Evolutionary conservation across 2,329 filamentous ascomycete species (phyloP), one percentile per base, ranked within the genome.

Genomic region (Aspergillus uvarum): DNA sequence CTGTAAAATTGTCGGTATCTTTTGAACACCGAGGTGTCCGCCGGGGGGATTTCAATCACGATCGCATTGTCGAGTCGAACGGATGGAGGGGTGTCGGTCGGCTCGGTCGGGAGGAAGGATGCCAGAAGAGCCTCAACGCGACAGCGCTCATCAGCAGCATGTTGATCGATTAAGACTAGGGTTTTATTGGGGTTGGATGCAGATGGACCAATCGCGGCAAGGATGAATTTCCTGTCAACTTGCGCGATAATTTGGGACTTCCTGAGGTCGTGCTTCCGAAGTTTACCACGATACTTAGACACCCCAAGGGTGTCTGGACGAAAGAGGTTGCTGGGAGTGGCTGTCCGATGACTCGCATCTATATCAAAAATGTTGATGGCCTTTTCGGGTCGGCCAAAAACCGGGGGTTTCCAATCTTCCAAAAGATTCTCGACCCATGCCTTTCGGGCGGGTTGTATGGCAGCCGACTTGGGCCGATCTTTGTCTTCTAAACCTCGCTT

Each of bases 121-220:
- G 70, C 63, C 72, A 96, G 86, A 1, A 99, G 80, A 0, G 75
- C 72, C 71, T 99, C 95, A 1, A 98, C 84, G 1, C 88, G 87
- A 63, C 90, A 87, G 50, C 95, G 85, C 77, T 99, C 95, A 72
- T 97, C 94, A 3, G 93, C 95, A 0, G 95, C 95, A 72, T 99
- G 95, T 70, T 99, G 95, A 70, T 99, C 95, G 5, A 97, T 83
- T 44, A 97, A 80, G 0, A 96, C 82, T 4, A 98, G 77, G 1
- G 87, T 66, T 2, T 61, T 47, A 16, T 44, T 60, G 26, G 49
- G 55, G 7, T 48, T 31, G 16, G 49, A n/a, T 16, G 57, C 5
- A 5, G 54, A 60, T 3, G 70, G 54, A 0, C 75, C 72, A 53
- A 91, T 77, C 63, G 85, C 89, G 22, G 87, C 80, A 0, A 99